Evolutionary conservation across 495 filamentous ascomycete genomes (phyloP), one percentile per base, ranked within the genome.

Genomic region (Tricharina praecox): DNA sequence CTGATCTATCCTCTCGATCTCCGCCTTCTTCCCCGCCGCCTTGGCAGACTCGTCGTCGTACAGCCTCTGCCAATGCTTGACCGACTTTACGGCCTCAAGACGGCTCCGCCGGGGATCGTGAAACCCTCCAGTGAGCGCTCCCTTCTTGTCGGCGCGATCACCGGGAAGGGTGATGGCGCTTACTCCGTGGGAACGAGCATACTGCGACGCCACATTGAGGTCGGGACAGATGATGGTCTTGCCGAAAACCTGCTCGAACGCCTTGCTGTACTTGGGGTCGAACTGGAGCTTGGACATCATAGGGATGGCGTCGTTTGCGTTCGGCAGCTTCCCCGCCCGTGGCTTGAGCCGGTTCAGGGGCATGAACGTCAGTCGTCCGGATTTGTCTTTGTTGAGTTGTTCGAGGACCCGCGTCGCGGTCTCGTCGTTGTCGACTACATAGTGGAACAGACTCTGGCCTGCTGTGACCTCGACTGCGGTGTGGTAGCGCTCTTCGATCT

Each of bases 301-400:
- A 3, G 83, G 81, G 21, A 88, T 71, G 3, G 84, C 86, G 64
- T 96, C 92, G 39, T 76, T 79, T 1, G 86, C 81, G 39, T 80
- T 78, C 3, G 90, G 92, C 54, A 93, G 73, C 50, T 86, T 86
- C 19, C 70, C 61, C 3, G 73, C 67, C 49, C 72, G 76, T 1
- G 77, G 71, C 33, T 73, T 73, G 30, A 96, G 66, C 18, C 82
- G 77, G 44, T 85, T 86, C 8, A 99, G 68, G 1, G 90, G 90
- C 76, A 99, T 85, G 54, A 93, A 95, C 1, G 92, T 96, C 23
- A 96, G 71, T 55, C 90, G 76, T n/a, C 90, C 90, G 15, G 79
- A 75, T 47, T 74, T 79, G 47, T 79, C 75, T 45, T 81, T 82
- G 58, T 85, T 76, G 18, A 99, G 68, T 11, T 79, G 72, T 54